A percentile compares a stretch with the other conserved stretches of the same genome.
These are phyloP conservation scores for Hypoxylon sp. DNA, from an alignment of 2,329 filamentous ascomycete species.

Conservation along the genomic window DNA sequence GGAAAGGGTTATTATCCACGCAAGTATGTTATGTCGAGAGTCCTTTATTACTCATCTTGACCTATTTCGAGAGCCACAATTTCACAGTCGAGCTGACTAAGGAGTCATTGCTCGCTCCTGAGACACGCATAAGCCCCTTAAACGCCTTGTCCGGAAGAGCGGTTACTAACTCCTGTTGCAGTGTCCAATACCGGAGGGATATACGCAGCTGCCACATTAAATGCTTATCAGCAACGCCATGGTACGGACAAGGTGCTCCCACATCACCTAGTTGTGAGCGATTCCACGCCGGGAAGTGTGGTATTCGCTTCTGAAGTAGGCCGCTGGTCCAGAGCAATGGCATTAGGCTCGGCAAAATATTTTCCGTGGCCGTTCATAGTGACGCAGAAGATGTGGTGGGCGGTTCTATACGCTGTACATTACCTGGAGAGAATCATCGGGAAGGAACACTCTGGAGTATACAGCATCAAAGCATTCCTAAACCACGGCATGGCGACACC, in stretches of 20 bases:
- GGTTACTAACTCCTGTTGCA: constrained; percentile 38
- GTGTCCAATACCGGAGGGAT: constrained; percentile 73
- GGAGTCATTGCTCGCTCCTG: background rate
- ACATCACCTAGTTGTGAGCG: constrained; percentile 64
- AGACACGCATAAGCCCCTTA: background rate
- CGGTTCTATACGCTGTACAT: constrained; percentile 59
- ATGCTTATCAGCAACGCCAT: constrained; percentile 61
- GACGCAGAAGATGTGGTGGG: constrained; percentile 63
- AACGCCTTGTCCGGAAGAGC: background rate
- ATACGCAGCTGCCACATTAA: constrained; percentile 64
- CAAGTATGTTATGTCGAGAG: background rate
- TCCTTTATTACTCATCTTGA: background rate
- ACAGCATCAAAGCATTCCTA: constrained; percentile 58
- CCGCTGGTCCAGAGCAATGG: constrained; percentile 69
- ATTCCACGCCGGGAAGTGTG: constrained; percentile 68
- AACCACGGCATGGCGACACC: constrained; percentile 54
- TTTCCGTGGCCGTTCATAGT: constrained; percentile 66
- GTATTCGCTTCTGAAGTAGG: constrained; percentile 60
- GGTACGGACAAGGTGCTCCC: constrained; percentile 58
- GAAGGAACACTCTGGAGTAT: constrained; percentile 59
- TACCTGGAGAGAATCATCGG: constrained; percentile 57
- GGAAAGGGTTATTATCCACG: constrained; percentile 63
- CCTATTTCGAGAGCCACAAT: background rate
- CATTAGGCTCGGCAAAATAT: constrained; percentile 62
- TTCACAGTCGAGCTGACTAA: background rate